A percentile compares a stretch with the other conserved stretches of the same genome.
Evolutionary conservation across 2,329 filamentous ascomycete genomes (phyloP).

Genomic region (Sporothrix inflata): DNA sequence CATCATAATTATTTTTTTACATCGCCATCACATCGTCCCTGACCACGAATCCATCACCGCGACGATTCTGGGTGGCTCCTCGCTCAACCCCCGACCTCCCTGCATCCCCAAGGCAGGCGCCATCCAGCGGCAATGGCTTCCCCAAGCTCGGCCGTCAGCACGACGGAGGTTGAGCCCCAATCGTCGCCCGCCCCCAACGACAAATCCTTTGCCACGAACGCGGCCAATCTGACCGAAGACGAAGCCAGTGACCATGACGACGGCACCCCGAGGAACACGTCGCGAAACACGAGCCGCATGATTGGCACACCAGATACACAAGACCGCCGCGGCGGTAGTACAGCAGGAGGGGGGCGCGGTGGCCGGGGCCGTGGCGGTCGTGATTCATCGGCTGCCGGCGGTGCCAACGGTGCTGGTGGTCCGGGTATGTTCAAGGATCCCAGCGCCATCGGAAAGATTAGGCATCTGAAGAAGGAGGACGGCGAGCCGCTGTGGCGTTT

Average conservation of each 20-base stretch:
- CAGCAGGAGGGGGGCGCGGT: conserved; percentile 17
- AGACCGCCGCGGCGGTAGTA: not conserved
- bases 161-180: conserved; percentile 51
- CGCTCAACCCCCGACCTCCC: not conserved
- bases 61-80: not conserved
- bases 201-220: conserved; percentile 53
- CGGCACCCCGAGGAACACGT: conserved; percentile 46
- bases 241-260: conserved; percentile 43
- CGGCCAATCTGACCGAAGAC: conserved; percentile 52
- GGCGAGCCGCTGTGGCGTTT: conserved; percentile 84
- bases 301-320: conserved; percentile 49
- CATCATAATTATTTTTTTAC: not conserved
- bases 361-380: conserved; percentile 38
- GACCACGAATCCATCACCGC: conserved; percentile 11
- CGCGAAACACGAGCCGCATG: conserved; percentile 35
- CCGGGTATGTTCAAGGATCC: conserved; percentile 42
- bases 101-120: conserved; percentile 8
- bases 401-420: conserved; percentile 31
- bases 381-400: conserved; percentile 40
- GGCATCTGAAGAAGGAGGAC: conserved; percentile 86
- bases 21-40: not conserved
- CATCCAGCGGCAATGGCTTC: conserved; percentile 39
- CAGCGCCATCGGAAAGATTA: conserved; percentile 67
- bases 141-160: conserved; percentile 46
- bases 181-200: conserved; percentile 51